Evolutionary conservation across 2,329 filamentous ascomycete species (phyloP), one percentile per base, ranked within the genome.

Genomic region (Arachnopeziza araneosa): DNA sequence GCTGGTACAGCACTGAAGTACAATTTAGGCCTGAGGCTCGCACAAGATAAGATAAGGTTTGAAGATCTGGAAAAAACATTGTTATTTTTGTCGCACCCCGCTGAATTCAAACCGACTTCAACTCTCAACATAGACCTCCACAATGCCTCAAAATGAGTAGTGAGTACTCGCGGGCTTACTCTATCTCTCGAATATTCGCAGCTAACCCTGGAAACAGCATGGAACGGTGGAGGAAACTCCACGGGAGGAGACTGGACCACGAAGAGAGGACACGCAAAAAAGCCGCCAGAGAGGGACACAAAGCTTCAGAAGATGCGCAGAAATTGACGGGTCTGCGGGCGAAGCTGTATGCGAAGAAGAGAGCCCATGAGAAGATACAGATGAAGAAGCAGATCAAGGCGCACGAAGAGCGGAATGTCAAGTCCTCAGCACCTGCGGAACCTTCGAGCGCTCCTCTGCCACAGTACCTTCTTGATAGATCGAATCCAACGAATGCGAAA

Each of bases 311-410:
- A 73, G 88, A 96, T 78, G 92, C 95, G 24, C 93, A 98, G 81
- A 96, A 95, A 76, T 83, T 97, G 72, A 88, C 90, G 63, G 95
- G 95, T 66, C 85, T 98, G 69, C 83, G 91, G 64, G 95, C 95
- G 68, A 99, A 99, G 82, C 80, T 96, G 71, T 88, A 95, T 79
- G 89, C 93, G 76, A 88, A 98, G 84, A 91, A 93, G 81, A 86
- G 95, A 24, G 90, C 92, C 79, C 89, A 93, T 75, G 93, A 99
- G 82, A 99, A 99, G 88, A 96, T 96, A 74, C 91, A 96, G 83
- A 93, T 96, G 89, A 89, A 89, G 77, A 96, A 96, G 83, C 81
- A 87, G 36, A 96, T 99, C 83, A 91, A 90, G 78, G 89, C 91
- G 52, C 91, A 96, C 80, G 95, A 99, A 78, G 91, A 97, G 81